These are phyloP conservation scores for Aechmea fasciata DNA, from an alignment of 176 grass and related monocot species.

Conservation along the genomic window DNA sequence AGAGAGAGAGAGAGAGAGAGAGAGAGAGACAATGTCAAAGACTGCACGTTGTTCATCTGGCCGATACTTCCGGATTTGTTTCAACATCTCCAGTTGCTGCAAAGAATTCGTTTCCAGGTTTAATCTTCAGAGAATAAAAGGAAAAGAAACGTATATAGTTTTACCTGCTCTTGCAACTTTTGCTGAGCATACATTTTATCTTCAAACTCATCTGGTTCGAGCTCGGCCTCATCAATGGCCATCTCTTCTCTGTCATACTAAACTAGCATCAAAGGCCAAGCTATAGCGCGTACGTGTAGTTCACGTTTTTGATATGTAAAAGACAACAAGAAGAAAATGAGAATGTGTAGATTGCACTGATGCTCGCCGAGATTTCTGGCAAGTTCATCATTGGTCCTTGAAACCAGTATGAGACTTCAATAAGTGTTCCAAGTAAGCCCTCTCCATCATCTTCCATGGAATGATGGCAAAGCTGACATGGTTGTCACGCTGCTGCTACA, in stretches of 20 bases:
- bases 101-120: background rate
- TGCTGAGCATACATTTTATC: conserved; percentile 51
- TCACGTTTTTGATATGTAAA: background rate
- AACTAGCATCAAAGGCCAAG: background rate
- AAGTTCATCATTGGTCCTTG: no score
- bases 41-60: conserved; percentile 47
- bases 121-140: background rate
- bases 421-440: no score
- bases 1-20: background rate
- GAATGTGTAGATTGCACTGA: background rate
- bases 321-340: background rate
- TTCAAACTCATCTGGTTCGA: conserved; percentile 41
- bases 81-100: conserved; percentile 71
- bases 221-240: conserved; percentile 76
- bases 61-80: conserved; percentile 45
- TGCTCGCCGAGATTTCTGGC: no score
- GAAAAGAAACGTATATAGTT: background rate
- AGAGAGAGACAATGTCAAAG: conserved; percentile 34
- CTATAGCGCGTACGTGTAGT: background rate
- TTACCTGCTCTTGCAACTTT: conserved; percentile 53
- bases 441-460: no score
- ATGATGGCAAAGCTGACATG: no score
- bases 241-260: conserved; percentile 64
- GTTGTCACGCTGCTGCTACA: no score
- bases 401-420: no score